phyloP scores from a whole-genome alignment of 208 protist genomes.

The Leishmania braziliensis region DNA sequence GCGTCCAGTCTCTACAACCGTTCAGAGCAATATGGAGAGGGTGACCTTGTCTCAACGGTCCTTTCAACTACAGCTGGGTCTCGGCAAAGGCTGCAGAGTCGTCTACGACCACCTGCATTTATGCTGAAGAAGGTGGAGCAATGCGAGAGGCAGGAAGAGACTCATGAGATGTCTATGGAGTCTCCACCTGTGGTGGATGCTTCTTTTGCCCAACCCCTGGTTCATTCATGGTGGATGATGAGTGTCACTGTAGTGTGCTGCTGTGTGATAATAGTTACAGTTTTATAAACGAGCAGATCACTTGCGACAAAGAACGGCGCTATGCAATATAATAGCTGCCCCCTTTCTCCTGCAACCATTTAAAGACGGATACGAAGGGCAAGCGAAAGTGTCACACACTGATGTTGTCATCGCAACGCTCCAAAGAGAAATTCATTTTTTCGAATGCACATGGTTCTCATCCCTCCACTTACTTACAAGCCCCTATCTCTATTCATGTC shows the following conservation, averaged over 20 bases:
- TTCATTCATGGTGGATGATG: slow-evolving; percentile 29
- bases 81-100: slow-evolving; percentile 41
- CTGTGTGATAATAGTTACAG: slow-evolving; percentile 25
- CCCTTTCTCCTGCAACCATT: not conserved
- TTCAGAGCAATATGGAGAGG: slow-evolving; percentile 14
- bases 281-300: slow-evolving; percentile 18
- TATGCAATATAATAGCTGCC: not conserved
- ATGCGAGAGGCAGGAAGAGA: not conserved
- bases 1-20: slow-evolving; percentile 30
- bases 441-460: not conserved
- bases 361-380: not conserved
- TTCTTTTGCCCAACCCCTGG: not conserved
- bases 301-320: slow-evolving; percentile 1
- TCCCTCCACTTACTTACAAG: not conserved
- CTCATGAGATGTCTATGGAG: not conserved
- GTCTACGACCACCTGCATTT: slow-evolving; percentile 45
- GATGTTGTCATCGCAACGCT: not conserved
- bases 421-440: not conserved
- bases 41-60: slow-evolving; percentile 15
- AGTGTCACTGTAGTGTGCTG: slow-evolving; percentile 32
- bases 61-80: slow-evolving; percentile 32
- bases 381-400: not conserved
- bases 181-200: not conserved
- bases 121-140: slow-evolving; percentile 28
- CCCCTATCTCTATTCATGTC: not conserved